Evolutionary conservation across 2,329 filamentous ascomycete species (phyloP).

Genomic region (Fusarium burgessii): DNA sequence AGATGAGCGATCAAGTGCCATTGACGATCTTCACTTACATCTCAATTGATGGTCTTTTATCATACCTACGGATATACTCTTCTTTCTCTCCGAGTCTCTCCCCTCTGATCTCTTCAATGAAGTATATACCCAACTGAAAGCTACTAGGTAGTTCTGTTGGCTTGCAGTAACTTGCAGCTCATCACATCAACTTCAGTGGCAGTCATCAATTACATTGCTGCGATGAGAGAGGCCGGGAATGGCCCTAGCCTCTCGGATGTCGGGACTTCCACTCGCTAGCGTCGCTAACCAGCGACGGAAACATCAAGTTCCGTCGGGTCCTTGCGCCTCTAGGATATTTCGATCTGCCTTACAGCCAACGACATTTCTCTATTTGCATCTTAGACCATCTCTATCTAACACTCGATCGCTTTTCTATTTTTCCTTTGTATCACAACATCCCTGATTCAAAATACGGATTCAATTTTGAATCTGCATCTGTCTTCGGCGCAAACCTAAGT

Average conservation of each 20-base stretch:
- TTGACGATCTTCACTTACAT: not conserved
- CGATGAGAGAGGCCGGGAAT: conserved; percentile 2
- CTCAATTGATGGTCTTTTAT: not conserved
- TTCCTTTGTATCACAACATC: conserved; percentile 7
- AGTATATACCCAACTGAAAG: not conserved
- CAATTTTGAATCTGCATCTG: not conserved
- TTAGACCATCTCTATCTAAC: conserved; percentile 12
- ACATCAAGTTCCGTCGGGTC: conserved; percentile 34
- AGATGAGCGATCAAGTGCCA: not conserved
- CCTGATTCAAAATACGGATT: not conserved
- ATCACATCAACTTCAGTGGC: not conserved
- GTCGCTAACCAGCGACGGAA: conserved; percentile 39
- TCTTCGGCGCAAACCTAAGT: conserved; percentile 1
- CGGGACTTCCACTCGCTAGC: conserved; percentile 44
- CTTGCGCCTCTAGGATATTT: conserved; percentile 28
- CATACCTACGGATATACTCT: not conserved
- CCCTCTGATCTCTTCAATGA: not conserved
- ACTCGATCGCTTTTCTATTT: not conserved
- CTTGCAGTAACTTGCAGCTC: not conserved
- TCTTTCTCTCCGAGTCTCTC: not conserved
- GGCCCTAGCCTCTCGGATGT: conserved; percentile 42
- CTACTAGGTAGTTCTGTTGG: not conserved
- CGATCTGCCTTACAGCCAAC: conserved; percentile 28
- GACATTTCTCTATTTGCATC: conserved; percentile 25
- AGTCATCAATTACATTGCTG: not conserved